These are phyloP conservation scores for Firmiana major DNA, from an alignment of 345 rosid genomes.

Conservation along the genomic window DNA sequence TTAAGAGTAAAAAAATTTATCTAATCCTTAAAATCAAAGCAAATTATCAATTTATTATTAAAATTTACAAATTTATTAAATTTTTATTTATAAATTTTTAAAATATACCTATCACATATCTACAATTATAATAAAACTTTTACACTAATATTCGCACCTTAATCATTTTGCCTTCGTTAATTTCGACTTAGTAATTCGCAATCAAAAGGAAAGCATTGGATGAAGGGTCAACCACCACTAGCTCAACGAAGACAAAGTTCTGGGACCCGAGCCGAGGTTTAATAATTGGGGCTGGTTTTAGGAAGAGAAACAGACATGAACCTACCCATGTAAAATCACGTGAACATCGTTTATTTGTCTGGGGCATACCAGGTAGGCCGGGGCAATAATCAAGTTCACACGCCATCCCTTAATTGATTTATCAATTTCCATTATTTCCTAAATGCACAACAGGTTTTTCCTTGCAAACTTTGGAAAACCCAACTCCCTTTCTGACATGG, in stretches of 20 bases:
- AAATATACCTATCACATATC: no score
- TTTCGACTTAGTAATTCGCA: background rate
- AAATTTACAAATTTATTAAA: no score
- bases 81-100: no score
- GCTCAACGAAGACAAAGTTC: background rate
- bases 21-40: no score
- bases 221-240: background rate
- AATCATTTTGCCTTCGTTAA: no score
- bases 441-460: no score
- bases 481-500: background rate
- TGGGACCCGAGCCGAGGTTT: background rate
- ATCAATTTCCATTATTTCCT: background rate
- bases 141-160: no score
- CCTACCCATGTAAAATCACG: background rate
- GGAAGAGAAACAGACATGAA: slow-evolving; percentile 5
- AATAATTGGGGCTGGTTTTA: slow-evolving; percentile 6
- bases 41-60: no score
- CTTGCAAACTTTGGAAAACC: no score
- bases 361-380: background rate
- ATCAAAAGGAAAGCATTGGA: background rate
- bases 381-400: background rate
- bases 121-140: no score
- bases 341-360: background rate
- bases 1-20: no score
- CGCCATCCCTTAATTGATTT: background rate